Base-by-base conservation (phyloP, 805 yeast species). In the Ogataea ganodermae region DNA sequence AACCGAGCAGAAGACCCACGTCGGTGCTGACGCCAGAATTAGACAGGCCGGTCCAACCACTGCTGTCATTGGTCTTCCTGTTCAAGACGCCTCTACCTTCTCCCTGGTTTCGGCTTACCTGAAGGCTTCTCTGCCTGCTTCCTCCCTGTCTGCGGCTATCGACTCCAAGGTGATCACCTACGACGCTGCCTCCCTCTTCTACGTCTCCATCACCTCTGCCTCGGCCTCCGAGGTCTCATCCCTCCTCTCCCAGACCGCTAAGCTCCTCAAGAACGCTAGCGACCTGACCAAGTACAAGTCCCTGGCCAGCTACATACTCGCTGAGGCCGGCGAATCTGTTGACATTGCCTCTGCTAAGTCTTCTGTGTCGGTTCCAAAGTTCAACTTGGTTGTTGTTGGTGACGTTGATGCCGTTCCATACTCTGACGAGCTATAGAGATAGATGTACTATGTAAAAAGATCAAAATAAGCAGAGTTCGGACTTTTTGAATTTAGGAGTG, bases 371-470 rank as follows among this genome's bases (percentile, higher is more conserved):
- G 59, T 61, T 38, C 70, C 74, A 65, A 81, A 81, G 63, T 84
- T 83, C 75, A 89, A 84, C 75, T 84, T 86, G 65, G 94, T 85
- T 56, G 97, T 94, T 54, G 84, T 89, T 53, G 99, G 98, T 72
- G 85, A 89, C 70, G 81, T 85, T 52, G 84, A 83, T 65, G 82
- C 81, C 57, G 81, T 92, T 73, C 97, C 99, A 63, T 86, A 76
- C 70, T 84, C 86, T 62, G 90, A 86, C 70, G 97, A 94, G 75
- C 84, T 92, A 72, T 87, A 86, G 69, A 42, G 47, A 32, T 45
- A 50, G 48, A 46, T 46, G 48, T 44, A 46, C 41, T 45, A 42
- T 40, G 42, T 45, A 46, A 46, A 44, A 50, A 46, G 48, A 45
- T 39, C 40, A 46, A 40, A 45, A 44, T 44, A 33, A 33, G 22